These are phyloP conservation scores for Zostera marina DNA, from an alignment of 116 monocot genomes.

Conservation along the genomic window DNA sequence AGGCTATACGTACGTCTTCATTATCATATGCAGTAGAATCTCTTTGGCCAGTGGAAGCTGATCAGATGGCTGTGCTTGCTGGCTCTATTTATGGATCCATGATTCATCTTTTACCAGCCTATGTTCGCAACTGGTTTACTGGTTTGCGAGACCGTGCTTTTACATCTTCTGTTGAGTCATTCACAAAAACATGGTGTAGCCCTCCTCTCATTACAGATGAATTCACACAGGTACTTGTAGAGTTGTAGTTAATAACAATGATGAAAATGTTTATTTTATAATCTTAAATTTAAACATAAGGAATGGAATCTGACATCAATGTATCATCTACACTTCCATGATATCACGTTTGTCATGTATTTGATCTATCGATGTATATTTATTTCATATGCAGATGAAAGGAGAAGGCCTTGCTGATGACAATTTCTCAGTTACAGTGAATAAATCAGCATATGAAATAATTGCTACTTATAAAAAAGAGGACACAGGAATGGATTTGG, in stretches of 20 bases:
- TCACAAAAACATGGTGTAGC: slow-evolving; percentile 88
- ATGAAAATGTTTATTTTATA: slow-evolving; percentile 1
- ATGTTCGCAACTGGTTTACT: slow-evolving; percentile 88
- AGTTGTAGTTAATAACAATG: neutral
- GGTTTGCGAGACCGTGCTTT: slow-evolving; percentile 71
- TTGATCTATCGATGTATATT: neutral
- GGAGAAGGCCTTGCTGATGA: slow-evolving; percentile 55
- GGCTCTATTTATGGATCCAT: slow-evolving; percentile 87
- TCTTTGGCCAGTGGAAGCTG: slow-evolving; percentile 59
- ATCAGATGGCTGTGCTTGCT: slow-evolving; percentile 74
- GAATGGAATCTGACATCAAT: no score
- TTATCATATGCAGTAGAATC: slow-evolving; percentile 38
- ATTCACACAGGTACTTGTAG: slow-evolving; percentile 59
- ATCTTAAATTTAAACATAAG: neutral
- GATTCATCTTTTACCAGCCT: slow-evolving; percentile 81
- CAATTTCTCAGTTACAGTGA: slow-evolving; percentile 78
- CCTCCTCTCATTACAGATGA: slow-evolving; percentile 76
- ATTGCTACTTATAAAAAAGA: slow-evolving; percentile 97
- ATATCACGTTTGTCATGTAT: neutral
- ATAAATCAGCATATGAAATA: slow-evolving; percentile 76
- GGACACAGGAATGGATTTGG: slow-evolving; percentile 95
- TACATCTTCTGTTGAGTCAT: slow-evolving; percentile 61
- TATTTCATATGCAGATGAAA: slow-evolving; percentile 52
- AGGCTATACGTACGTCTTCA: slow-evolving; percentile 36
- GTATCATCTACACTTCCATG: no score